phyloP scores from a whole-genome alignment of 164 flowering plant species.

The Stephania japonica region DNA sequence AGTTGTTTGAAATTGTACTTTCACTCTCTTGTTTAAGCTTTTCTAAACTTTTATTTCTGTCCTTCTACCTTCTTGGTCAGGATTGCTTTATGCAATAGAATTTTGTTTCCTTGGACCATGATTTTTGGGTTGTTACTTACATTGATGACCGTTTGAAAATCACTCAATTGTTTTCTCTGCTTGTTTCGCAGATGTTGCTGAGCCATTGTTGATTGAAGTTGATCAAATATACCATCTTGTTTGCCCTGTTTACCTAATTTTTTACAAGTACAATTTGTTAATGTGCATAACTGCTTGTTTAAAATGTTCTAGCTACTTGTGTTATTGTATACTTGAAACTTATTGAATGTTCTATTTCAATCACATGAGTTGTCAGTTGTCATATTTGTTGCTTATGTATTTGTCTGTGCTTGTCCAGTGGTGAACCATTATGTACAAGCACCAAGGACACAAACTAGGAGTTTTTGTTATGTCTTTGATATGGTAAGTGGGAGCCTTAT shows the following conservation, averaged over 20 bases:
- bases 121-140: too few species aligned
- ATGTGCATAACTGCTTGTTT: slow-evolving; percentile 28
- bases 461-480: slow-evolving; percentile 80
- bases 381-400: neutral
- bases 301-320: too few species aligned
- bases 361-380: too few species aligned
- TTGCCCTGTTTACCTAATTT: slow-evolving; percentile 95
- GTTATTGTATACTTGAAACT: too few species aligned
- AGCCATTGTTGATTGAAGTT: slow-evolving; percentile 80
- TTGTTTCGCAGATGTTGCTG: slow-evolving; percentile 62
- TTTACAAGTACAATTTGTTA: slow-evolving; percentile 87
- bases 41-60: too few species aligned
- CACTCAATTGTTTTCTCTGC: neutral
- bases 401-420: slow-evolving; percentile 27
- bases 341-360: too few species aligned
- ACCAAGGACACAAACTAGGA: slow-evolving; percentile 75
- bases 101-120: too few species aligned
- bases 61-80: too few species aligned
- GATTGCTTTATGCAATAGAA: too few species aligned
- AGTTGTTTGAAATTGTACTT: too few species aligned
- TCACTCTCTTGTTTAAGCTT: too few species aligned
- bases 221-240: slow-evolving; percentile 95
- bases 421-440: slow-evolving; percentile 59
- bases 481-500: slow-evolving; percentile 39
- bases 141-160: neutral